Evolutionary conservation across 768 basidiomycete species (phyloP).

Genomic region (Phaeolepiota aurea): DNA sequence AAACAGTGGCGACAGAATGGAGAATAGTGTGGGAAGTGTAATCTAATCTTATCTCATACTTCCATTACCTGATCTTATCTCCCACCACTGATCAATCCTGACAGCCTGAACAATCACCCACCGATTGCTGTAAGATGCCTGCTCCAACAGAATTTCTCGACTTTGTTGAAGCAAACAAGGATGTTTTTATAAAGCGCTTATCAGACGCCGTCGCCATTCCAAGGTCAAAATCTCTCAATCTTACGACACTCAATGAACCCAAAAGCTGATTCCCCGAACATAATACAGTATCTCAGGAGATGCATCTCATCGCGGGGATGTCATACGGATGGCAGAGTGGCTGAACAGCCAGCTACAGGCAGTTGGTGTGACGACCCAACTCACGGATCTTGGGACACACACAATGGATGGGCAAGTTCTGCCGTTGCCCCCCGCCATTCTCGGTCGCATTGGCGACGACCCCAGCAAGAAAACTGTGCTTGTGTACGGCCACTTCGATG

Average conservation of each 20-base stretch:
- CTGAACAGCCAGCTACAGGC: constrained; percentile 62
- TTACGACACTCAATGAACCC: not conserved
- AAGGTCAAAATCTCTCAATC: constrained; percentile 30
- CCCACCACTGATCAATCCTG: too few relatives aligned
- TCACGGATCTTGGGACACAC: constrained; percentile 74
- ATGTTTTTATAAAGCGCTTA: constrained; percentile 71
- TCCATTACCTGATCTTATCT: too few relatives aligned
- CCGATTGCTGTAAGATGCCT: too few relatives aligned
- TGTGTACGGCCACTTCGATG: constrained; percentile 93
- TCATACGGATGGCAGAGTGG: constrained; percentile 82
- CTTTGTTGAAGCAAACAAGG: constrained; percentile 61
- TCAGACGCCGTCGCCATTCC: constrained; percentile 80
- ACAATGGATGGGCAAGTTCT: constrained; percentile 56
- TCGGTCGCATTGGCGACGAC: constrained; percentile 78
- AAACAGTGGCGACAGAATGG: too few relatives aligned
- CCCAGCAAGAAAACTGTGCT: constrained; percentile 89
- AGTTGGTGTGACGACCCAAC: constrained; percentile 73
- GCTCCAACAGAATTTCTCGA: constrained; percentile 39
- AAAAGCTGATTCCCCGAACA: not conserved
- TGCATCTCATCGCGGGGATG: constrained; percentile 61
- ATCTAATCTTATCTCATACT: too few relatives aligned
- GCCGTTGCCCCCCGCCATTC: constrained; percentile 72
- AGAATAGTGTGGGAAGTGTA: too few relatives aligned
- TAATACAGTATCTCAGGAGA: constrained; percentile 59
- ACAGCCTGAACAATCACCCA: too few relatives aligned